Conservation (phyloP, 2,329 filamentous ascomycete genomes). For the Ceratocystis cubensis region DNA sequence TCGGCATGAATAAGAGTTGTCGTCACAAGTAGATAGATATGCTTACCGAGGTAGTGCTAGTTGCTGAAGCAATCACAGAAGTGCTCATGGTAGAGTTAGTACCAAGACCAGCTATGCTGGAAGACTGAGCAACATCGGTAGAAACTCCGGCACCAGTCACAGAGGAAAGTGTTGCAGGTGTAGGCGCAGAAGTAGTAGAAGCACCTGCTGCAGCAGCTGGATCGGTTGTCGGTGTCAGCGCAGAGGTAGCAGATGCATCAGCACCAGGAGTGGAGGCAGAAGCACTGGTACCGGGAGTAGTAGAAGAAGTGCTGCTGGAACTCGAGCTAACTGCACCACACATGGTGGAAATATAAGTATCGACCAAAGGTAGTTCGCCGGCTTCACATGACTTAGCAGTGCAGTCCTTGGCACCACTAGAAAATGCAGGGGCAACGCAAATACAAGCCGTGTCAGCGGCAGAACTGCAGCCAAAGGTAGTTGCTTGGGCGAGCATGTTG, state of each 20-base stretch:
- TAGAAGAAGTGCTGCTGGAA: conserved; percentile 6
- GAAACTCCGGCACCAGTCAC: conserved; percentile 5
- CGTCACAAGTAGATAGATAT: too few relatives aligned
- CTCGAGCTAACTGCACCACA: conserved; percentile 23
- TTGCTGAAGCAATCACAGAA: conserved; percentile 11
- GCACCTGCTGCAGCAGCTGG: conserved; percentile 5
- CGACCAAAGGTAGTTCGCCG: conserved; percentile 26
- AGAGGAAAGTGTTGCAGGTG: neutral
- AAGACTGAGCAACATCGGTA: neutral
- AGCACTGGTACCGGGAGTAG: conserved; percentile 10
- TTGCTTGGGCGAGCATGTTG: conserved; percentile 18
- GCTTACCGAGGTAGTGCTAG: neutral
- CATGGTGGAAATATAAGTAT: conserved; percentile 24
- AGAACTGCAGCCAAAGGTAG: conserved; percentile 17
- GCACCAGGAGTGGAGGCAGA: neutral
- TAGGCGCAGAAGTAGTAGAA: neutral
- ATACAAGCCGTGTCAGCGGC: conserved; percentile 31
- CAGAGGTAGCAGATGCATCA: neutral
- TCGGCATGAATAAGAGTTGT: neutral
- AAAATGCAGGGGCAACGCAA: conserved; percentile 30
- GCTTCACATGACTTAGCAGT: conserved; percentile 25
- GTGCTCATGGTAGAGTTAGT: conserved; percentile 19
- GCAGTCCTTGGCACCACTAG: conserved; percentile 33
- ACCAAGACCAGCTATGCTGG: conserved; percentile 9
- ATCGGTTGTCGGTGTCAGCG: neutral